These are phyloP conservation scores for Mycena galopus DNA, from an alignment of 768 basidiomycete genomes.

Conservation along the genomic window DNA sequence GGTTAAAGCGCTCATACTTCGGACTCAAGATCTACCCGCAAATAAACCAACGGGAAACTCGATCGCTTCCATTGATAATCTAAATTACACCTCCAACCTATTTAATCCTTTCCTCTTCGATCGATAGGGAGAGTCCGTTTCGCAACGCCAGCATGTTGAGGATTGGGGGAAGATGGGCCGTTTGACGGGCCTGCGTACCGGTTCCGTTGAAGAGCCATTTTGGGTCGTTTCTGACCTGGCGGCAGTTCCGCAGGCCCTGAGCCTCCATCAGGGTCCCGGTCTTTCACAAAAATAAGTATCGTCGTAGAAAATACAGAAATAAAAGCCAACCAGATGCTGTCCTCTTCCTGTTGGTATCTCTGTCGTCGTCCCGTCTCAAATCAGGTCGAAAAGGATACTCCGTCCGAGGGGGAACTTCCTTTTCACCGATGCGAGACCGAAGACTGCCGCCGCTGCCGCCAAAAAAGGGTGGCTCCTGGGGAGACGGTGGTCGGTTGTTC, in stretches of 20 bases:
- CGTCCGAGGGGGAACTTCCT: slow-evolving; percentile 62
- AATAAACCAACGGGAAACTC: not conserved
- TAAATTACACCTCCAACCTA: slow-evolving; percentile 2
- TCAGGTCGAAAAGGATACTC: slow-evolving; percentile 61
- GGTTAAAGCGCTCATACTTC: too few relatives aligned
- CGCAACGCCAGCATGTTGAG: slow-evolving; percentile 16
- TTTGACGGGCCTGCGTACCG: slow-evolving; percentile 18
- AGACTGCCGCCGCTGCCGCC: slow-evolving; percentile 51
- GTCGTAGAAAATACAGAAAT: not conserved
- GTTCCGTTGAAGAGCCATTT: slow-evolving; percentile 30
- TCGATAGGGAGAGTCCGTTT: slow-evolving; percentile 26
- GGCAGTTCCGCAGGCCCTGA: slow-evolving; percentile 20
- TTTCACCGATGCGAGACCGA: slow-evolving; percentile 73
- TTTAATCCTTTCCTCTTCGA: slow-evolving; percentile 68
- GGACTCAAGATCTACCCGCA: too few relatives aligned
- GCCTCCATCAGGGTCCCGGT: slow-evolving; percentile 29
- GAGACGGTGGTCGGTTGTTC: slow-evolving; percentile 38
- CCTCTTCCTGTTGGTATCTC: slow-evolving; percentile 75
- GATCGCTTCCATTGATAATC: not conserved
- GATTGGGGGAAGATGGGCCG: slow-evolving; percentile 25
- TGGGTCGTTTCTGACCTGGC: slow-evolving; percentile 22
- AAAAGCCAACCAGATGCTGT: slow-evolving; percentile 70
- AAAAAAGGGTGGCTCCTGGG: slow-evolving; percentile 9
- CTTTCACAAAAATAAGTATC: slow-evolving; percentile 12
- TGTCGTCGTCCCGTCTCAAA: slow-evolving; percentile 69